Evolutionary conservation across 176 grass and related monocot genomes (phyloP).

Genomic region (Avena eriantha): DNA sequence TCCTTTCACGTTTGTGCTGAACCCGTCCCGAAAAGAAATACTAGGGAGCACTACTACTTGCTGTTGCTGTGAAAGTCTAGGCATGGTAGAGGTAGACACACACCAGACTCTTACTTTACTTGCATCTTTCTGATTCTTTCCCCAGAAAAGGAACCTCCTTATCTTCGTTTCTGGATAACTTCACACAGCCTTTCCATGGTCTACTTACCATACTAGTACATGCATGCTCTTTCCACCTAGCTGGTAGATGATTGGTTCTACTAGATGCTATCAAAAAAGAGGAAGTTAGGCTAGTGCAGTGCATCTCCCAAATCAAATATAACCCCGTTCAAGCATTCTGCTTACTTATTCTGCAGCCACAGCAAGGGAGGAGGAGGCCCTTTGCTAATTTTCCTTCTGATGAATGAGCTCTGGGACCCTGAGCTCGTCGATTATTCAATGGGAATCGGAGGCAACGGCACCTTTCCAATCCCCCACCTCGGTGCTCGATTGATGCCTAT

Average conservation of each 20-base stretch:
- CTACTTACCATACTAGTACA: conserved; percentile 7
- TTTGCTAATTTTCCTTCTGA: not conserved
- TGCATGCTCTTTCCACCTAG: conserved; percentile 24
- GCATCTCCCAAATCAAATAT: not conserved
- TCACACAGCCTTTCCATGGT: conserved; percentile 40
- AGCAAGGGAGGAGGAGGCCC: not conserved
- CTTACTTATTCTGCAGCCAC: not conserved
- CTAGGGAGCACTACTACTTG: not conserved
- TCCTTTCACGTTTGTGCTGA: not conserved
- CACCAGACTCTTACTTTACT: conserved; percentile 26
- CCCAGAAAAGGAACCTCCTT: conserved; percentile 32
- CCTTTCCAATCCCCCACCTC: conserved; percentile 35
- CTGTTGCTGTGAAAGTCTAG: conserved; percentile 32
- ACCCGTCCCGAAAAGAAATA: conserved; percentile 1
- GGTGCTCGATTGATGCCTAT: conserved; percentile 36
- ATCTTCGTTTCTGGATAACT: conserved; percentile 47
- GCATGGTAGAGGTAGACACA: conserved; percentile 23
- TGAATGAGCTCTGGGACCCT: not conserved
- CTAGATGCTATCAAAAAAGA: not conserved
- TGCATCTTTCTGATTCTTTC: conserved; percentile 37
- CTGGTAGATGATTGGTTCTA: not conserved
- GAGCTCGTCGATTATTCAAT: conserved; percentile 35
- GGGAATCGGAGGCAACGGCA: conserved; percentile 8
- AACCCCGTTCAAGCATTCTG: not conserved
- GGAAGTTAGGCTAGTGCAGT: conserved; percentile 5